Conservation (phyloP, 139 green algal species). For the Zygnema cylindricum region DNA sequence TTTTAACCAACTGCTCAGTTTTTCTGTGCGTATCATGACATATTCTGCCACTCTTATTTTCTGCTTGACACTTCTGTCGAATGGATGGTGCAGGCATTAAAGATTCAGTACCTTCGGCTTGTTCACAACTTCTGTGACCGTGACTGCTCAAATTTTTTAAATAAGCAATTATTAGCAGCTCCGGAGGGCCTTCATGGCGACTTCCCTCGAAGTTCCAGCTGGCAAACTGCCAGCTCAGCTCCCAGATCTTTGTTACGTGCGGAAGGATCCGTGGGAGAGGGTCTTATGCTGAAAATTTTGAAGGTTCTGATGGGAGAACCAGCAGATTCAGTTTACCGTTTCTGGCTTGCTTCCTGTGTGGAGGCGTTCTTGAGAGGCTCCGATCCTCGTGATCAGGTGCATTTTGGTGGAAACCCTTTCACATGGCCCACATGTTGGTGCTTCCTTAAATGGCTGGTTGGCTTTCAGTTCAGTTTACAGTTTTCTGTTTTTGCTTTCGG, state of each 20-base stretch:
- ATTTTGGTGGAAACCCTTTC: too few relatives aligned
- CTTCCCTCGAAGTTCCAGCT: not conserved
- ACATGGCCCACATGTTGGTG: too few relatives aligned
- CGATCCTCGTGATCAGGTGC: slow-evolving; percentile 50
- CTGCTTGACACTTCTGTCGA: too few relatives aligned
- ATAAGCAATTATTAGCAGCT: slow-evolving; percentile 61
- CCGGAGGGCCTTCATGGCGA: not conserved
- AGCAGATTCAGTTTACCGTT: slow-evolving; percentile 55
- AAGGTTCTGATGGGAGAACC: slow-evolving; percentile 57
- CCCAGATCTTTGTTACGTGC: not conserved
- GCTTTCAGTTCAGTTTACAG: too few relatives aligned
- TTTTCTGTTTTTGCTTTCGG: too few relatives aligned
- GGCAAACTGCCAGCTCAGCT: not conserved
- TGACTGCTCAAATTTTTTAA: slow-evolving; percentile 56
- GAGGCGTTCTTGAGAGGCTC: slow-evolving; percentile 61
- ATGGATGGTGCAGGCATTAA: slow-evolving; percentile 53
- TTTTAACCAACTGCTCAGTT: too few relatives aligned
- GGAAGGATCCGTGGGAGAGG: slow-evolving; percentile 3
- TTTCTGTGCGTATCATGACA: too few relatives aligned
- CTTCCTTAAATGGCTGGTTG: too few relatives aligned
- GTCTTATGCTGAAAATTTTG: slow-evolving; percentile 57
- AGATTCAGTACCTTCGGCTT: slow-evolving; percentile 66
- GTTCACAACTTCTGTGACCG: slow-evolving; percentile 67
- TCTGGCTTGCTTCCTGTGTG: slow-evolving; percentile 64
- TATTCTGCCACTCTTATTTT: too few relatives aligned